phyloP scores from a whole-genome alignment of 257 asterid species.

The Capsicum chinense region DNA sequence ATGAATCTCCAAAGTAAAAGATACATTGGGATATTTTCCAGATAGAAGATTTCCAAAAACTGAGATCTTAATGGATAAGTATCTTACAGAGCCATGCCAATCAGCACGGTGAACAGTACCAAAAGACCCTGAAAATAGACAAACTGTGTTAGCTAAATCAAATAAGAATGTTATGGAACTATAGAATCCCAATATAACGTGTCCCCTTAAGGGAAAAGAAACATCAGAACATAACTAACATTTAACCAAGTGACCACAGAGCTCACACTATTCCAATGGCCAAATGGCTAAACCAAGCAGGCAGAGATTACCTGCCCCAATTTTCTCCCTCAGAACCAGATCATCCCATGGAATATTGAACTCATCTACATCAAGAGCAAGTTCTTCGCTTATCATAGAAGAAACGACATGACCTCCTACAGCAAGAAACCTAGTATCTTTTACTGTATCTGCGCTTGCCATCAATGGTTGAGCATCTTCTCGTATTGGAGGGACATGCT shows the following conservation, averaged over 20 bases:
- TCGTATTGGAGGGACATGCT: slow-evolving; percentile 47
- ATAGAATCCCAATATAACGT: slow-evolving; percentile 4
- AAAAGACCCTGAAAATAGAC: slow-evolving; percentile 79
- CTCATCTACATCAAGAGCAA: slow-evolving; percentile 70
- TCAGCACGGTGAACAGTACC: slow-evolving; percentile 99
- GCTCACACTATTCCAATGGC: slow-evolving; percentile 1
- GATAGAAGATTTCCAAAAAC: slow-evolving; percentile 29
- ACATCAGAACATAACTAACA: not conserved
- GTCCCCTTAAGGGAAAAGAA: not conserved
- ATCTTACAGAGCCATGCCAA: slow-evolving; percentile 97
- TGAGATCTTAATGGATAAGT: slow-evolving; percentile 36
- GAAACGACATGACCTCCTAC: slow-evolving; percentile 57
- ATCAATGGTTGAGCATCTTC: slow-evolving; percentile 49
- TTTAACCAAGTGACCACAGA: not conserved
- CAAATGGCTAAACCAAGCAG: slow-evolving; percentile 30
- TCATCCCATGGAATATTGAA: slow-evolving; percentile 88
- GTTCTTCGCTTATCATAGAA: slow-evolving; percentile 49
- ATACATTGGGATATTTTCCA: not conserved
- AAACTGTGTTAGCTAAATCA: slow-evolving; percentile 31
- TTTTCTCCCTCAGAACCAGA: slow-evolving; percentile 79
- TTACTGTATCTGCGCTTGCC: slow-evolving; percentile 45
- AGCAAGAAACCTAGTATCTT: slow-evolving; percentile 45
- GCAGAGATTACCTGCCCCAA: slow-evolving; percentile 81
- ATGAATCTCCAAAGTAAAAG: not conserved
- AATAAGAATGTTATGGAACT: not conserved